A percentile compares a stretch with the other conserved stretches of the same genome.
phyloP scores from a whole-genome alignment of 192 early-diverging fungal species.

The Ambispora gerdemannii region DNA sequence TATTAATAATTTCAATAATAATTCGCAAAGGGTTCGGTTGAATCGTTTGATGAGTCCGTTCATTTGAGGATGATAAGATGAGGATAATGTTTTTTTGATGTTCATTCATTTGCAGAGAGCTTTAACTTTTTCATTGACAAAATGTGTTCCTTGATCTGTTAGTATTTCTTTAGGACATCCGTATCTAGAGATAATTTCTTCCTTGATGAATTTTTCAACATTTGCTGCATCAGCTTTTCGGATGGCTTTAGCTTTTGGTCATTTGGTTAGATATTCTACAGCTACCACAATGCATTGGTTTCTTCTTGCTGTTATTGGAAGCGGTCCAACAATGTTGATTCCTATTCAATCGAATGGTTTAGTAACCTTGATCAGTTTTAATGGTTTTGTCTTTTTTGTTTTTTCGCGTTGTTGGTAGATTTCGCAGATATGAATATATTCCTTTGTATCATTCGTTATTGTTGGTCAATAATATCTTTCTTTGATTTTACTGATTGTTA shows the following conservation, averaged over 20 bases:
- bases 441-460: constrained; percentile 20
- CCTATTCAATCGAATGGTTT: not conserved
- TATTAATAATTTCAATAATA: not conserved
- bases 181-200: not conserved
- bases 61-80: not conserved
- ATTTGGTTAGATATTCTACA: too few relatives aligned
- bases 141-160: not conserved
- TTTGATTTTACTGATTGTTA: constrained; percentile 3
- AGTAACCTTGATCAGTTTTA: not conserved
- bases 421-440: constrained; percentile 28
- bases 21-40: not conserved
- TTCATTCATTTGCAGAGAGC: not conserved
- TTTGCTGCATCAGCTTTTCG: not conserved
- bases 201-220: not conserved
- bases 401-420: too few relatives aligned
- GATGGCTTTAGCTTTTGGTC: not conserved
- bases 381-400: too few relatives aligned
- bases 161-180: too few relatives aligned
- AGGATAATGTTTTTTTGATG: not conserved
- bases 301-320: not conserved
- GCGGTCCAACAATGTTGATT: too few relatives aligned
- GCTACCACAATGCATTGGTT: not conserved
- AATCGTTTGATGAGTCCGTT: too few relatives aligned
- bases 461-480: constrained; percentile 22
- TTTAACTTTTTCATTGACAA: not conserved